These are phyloP conservation scores for Celoporthe dispersa DNA, from an alignment of 2,329 filamentous ascomycete genomes.

Conservation along the genomic window DNA sequence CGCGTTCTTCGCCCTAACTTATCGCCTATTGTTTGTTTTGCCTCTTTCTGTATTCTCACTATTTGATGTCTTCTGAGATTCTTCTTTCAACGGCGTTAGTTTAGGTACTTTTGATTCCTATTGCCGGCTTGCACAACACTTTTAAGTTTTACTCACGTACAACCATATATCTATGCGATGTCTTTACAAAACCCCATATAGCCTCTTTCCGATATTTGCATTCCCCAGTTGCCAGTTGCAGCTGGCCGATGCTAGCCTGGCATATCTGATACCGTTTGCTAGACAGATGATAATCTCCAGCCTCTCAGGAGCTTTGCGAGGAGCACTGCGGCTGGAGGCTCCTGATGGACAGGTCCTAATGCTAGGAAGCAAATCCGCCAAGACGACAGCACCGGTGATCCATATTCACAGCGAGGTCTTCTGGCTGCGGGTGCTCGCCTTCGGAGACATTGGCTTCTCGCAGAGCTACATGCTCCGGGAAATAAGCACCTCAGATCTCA, in stretches of 20 bases:
- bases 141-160: background rate
- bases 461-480: conserved; percentile 29
- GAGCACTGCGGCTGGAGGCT: conserved; percentile 15
- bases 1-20: background rate
- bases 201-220: background rate
- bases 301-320: conserved; percentile 8
- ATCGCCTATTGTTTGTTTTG: background rate
- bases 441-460: conserved; percentile 27
- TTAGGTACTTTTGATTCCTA: too few species aligned
- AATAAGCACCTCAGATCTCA: conserved; percentile 26
- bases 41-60: background rate
- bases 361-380: background rate
- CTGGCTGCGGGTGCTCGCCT: conserved; percentile 24
- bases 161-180: background rate
- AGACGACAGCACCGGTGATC: background rate
- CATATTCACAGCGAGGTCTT: conserved; percentile 19
- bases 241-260: background rate
- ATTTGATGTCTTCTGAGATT: background rate
- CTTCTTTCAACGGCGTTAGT: background rate
- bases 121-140: background rate
- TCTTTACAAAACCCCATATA: background rate
- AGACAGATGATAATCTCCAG: conserved; percentile 16
- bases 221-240: background rate
- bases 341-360: background rate
- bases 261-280: conserved; percentile 7